Percentiles rank a stretch among this genome's conserved stretches.
These are phyloP conservation scores for Viola pubescens DNA, from an alignment of 441 rosid species.

Conservation along the genomic window DNA sequence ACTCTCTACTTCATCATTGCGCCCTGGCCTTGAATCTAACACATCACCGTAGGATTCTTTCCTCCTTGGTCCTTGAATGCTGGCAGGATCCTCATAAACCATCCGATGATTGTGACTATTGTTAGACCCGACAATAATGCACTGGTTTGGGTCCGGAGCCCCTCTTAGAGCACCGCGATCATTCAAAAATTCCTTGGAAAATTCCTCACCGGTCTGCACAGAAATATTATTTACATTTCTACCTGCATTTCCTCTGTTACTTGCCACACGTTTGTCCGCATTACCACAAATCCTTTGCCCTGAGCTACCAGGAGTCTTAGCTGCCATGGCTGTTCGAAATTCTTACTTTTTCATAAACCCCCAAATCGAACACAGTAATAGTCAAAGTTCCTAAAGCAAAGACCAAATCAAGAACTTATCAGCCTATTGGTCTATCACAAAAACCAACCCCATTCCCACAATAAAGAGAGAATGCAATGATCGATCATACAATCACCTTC, in stretches of 20 bases:
- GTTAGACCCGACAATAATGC: slow-evolving; percentile 17
- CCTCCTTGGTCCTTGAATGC: slow-evolving; percentile 31
- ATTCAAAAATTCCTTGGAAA: slow-evolving; percentile 74
- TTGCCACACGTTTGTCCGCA: slow-evolving; percentile 16
- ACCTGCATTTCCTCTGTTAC: slow-evolving; percentile 18
- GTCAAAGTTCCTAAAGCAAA: neutral
- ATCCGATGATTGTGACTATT: slow-evolving; percentile 23
- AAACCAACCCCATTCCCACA: too few relatives aligned
- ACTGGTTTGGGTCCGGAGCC: slow-evolving; percentile 21
- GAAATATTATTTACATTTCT: slow-evolving; percentile 31
- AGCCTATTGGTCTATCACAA: too few relatives aligned
- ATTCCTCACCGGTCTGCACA: slow-evolving; percentile 84
- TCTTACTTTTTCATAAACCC: slow-evolving; percentile 5
- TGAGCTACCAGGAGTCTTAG: slow-evolving; percentile 38
- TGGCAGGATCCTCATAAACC: slow-evolving; percentile 38
- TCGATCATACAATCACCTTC: too few relatives aligned
- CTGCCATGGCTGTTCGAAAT: slow-evolving; percentile 34
- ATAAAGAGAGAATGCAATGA: too few relatives aligned
- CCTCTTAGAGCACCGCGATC: slow-evolving; percentile 50
- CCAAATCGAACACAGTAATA: neutral
- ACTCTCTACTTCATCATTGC: slow-evolving; percentile 28
- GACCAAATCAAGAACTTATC: too few relatives aligned
- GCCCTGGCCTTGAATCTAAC: slow-evolving; percentile 37
- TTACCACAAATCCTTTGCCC: slow-evolving; percentile 27
- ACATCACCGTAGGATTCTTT: slow-evolving; percentile 31